A percentile compares a stretch with the other conserved stretches of the same genome.
Conservation (phyloP, 768 basidiomycete species). For the Xerocomellus intermedius region DNA sequence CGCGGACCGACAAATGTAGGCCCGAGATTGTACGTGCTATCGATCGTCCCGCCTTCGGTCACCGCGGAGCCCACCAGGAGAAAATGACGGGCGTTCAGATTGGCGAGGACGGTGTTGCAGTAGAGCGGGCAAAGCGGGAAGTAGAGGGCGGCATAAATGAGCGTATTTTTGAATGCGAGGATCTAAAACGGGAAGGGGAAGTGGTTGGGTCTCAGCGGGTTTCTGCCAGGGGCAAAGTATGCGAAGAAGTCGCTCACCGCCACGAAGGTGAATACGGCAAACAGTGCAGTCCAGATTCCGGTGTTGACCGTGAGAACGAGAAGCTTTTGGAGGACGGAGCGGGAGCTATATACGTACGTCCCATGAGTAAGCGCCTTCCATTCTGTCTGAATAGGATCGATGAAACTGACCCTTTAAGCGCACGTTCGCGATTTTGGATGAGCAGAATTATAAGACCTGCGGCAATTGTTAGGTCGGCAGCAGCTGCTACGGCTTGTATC, state of each 20-base stretch:
- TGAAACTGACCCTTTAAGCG: not conserved
- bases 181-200: not conserved
- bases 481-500: not conserved
- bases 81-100: constrained; percentile 8
- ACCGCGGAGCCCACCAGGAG: not conserved
- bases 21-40: not conserved
- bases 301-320: constrained; percentile 11
- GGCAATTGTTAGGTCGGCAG: constrained; percentile 4
- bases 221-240: not conserved
- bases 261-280: not conserved
- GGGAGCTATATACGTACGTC: not conserved
- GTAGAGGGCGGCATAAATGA: constrained; percentile 3
- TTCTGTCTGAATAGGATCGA: not conserved
- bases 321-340: constrained; percentile 6
- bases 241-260: not conserved
- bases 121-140: constrained; percentile 11
- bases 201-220: not conserved
- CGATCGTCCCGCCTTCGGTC: not conserved
- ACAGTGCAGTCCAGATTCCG: constrained; percentile 14
- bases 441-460: not conserved
- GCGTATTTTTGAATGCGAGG: not conserved
- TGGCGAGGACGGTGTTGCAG: constrained; percentile 11
- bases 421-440: not conserved
- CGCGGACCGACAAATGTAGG: not conserved
- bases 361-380: not conserved